Percentiles rank a stretch among this genome's conserved stretches.
phyloP scores from a whole-genome alignment of 192 early-diverging fungal species.

The Backusella circina region DNA sequence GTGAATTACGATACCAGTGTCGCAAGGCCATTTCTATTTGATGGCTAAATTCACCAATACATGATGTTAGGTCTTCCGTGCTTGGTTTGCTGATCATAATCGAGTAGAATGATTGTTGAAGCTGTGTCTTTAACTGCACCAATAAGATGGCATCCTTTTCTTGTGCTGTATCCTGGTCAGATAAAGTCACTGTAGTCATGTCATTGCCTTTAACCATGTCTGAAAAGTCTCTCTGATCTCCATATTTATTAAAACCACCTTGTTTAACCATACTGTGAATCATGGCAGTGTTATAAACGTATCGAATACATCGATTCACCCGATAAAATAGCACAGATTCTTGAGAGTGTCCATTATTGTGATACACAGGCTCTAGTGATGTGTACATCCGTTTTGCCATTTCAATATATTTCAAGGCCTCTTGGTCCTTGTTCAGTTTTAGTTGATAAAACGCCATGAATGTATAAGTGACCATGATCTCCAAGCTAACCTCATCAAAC shows the following conservation, averaged over 20 bases:
- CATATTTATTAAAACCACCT: not conserved
- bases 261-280: not conserved
- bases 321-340: not conserved
- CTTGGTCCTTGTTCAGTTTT: not conserved
- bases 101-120: not conserved
- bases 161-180: not conserved
- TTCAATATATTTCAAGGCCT: not conserved
- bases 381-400: not conserved
- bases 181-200: not conserved
- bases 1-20: not conserved
- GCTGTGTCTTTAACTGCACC: not conserved
- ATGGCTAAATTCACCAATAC: not conserved
- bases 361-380: not conserved
- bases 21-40: not conserved
- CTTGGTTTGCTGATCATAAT: not conserved
- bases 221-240: not conserved
- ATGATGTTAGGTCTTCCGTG: not conserved
- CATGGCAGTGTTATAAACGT: not conserved
- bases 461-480: not conserved
- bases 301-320: not conserved
- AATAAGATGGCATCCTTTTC: not conserved
- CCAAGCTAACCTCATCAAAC: not conserved
- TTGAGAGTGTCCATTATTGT: not conserved
- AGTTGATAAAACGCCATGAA: not conserved
- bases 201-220: not conserved